Base-by-base conservation (phyloP, 2,329 filamentous ascomycete species). In the Blastomyces percursus region DNA sequence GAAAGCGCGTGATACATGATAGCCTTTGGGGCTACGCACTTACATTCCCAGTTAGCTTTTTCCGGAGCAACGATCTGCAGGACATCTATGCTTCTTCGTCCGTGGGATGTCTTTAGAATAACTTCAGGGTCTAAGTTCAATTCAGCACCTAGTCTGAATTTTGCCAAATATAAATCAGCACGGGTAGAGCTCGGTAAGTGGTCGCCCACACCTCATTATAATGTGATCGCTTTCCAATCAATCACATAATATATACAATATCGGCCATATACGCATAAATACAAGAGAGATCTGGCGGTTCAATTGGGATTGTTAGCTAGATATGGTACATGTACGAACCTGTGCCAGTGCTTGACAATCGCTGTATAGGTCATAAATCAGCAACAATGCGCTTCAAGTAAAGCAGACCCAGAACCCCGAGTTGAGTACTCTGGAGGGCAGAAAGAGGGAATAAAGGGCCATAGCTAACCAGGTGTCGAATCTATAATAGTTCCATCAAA, bases 1-100 rank as follows among this genome's bases (percentile, higher is more conserved):
- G 42, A 48, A 9, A 46, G 24, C 9, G 35, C 4, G 19, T 30
- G 38, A 35, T 46, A 32, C 14, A 35, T 59, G 40, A 16, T 48
- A 27, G 42, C 38, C 38, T 14, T 24, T 48, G 40, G 30, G 35
- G 7, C 59, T 21, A 16, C 19, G 5, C 40, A 84, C 89, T 78
- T 77, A 95, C 91, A 96, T 67, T 96, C 91, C 91, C 89, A 93
- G 69, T 88, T 96, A 51, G 94, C 94, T 73, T 91, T 90, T 68
- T 89, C 86, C 19, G 91, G 89, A 65, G 90, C 87, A 63, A 96
- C 84, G 35, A 92, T 79, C 73, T 84, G 84, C 63, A 99, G 81
- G 2, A 89, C 86, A 70, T 99, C 94, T 70, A 97, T 96, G 67
- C 86, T 91, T 63, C 94, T 82, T 64, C 93, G 85, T 65, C 94